These are phyloP conservation scores for Hortiboletus rubellus DNA, from an alignment of 1,284 basidiomycete species.

Conservation along the genomic window DNA sequence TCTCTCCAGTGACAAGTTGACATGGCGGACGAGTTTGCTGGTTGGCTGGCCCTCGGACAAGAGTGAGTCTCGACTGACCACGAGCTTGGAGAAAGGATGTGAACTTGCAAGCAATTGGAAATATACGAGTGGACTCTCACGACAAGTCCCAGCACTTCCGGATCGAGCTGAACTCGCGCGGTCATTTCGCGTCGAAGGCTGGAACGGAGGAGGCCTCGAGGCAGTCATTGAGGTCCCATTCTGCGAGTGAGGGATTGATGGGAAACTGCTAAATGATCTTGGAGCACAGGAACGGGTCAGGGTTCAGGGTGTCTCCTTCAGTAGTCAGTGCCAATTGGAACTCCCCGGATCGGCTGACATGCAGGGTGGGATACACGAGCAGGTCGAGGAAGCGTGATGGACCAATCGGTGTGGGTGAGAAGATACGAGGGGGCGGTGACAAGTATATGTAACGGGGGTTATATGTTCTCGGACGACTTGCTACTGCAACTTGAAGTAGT, in stretches of 20 bases:
- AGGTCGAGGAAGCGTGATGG: slow-evolving; percentile 6
- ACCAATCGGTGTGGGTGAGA: slow-evolving; percentile 5
- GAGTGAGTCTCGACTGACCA: not conserved
- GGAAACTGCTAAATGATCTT: slow-evolving; percentile 8
- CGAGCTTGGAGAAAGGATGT: not conserved
- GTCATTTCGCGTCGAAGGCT: slow-evolving; percentile 29
- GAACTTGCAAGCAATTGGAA: not conserved
- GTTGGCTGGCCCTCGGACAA: not conserved
- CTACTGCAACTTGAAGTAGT: not conserved
- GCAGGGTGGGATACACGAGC: slow-evolving; percentile 2
- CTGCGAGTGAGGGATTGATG: slow-evolving; percentile 14
- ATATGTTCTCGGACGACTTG: not conserved
- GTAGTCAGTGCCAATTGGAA: slow-evolving; percentile 14
- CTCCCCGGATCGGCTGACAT: slow-evolving; percentile 21
- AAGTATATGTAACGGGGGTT: not conserved
- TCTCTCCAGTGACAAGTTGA: not conserved
- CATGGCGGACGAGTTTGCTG: not conserved
- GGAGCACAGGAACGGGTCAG: slow-evolving; percentile 25
- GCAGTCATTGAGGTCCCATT: slow-evolving; percentile 21
- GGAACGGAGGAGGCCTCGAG: slow-evolving; percentile 28
- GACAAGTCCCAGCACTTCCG: slow-evolving; percentile 13
- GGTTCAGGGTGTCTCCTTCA: slow-evolving; percentile 18
- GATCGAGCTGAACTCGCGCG: slow-evolving; percentile 22
- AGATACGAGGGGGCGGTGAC: not conserved
- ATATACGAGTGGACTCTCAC: not conserved